Evolutionary conservation across 495 filamentous ascomycete species (phyloP), one percentile per base, ranked within the genome.

Genomic region (Trichoderma orchidacearum): DNA sequence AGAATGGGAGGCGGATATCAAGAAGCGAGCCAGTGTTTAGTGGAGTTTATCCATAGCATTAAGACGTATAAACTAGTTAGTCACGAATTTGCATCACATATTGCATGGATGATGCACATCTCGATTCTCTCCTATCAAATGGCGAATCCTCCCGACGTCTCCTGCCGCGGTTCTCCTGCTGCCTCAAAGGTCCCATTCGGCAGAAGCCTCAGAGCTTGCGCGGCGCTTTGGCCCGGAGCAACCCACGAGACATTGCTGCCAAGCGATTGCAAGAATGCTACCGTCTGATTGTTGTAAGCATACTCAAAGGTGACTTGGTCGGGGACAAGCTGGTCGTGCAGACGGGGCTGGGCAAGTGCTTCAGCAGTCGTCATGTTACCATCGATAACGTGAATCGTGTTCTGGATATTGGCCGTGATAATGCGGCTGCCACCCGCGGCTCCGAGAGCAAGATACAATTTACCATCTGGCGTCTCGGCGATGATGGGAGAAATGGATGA

Each of bases 291-390:
- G 62, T 89, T 77, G 59, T 82, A 92, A 0, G 63, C 63, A 51
- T 80, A 83, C 65, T 94, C 89, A 48, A 92, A 86, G 1, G 54
- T 66, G 0, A 78, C 79, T 56, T 75, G 64, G 58, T 85, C 81
- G 0, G 89, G 89, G 30, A 85, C 64, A 3, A 94, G 65, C 68
- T 94, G 89, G 60, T 94, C 86, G 64, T 94, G 89, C n/a, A 90
- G 64, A 3, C 88, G 73, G 17, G 85, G 84, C 56, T 71, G 62
- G 1, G 77, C 77, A 21, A 92, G 72, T 0, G 85, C 81, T 36
- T 81, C 68, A 0, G 67, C 59, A 31, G 79, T 69, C 0, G 68
- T 74, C 59, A 79, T 66, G 13, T 72, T 72, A 31, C 79, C 73
- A 60, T 92, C 87, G 0, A 94, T 72, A 13, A 85, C 73, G 63